Base-by-base conservation (phyloP, 129 eudicot genomes). In the Escallonia herrerae region DNA sequence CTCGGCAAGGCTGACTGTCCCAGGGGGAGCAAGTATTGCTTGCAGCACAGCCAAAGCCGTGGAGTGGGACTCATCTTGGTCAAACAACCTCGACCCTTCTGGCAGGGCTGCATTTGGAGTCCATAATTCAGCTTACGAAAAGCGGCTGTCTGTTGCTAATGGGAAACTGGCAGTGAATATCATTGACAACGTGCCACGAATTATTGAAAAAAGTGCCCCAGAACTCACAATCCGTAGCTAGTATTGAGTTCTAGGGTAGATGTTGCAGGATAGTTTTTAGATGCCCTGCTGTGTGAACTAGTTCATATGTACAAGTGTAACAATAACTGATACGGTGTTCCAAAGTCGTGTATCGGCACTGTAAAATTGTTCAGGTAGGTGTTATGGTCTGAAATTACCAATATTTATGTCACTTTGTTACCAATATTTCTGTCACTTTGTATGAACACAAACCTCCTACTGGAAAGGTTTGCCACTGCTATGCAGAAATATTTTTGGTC, bases 51-150 rank as follows among this genome's bases (percentile, higher is more conserved):
- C 88, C 9, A 88, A 84, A 72, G 96, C 98, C 3, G 81, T 93
- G 12, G 91, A 82, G 78, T 93, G 98, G 98, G 98, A 93, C 13
- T 81, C 82, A 1, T 78, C 96, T 0, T 93, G 99, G 99, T 82
- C 95, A 8, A 22, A 86, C 58, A 89, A 89, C 75, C 83, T 86
- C 0, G 99, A 94, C 74, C 99, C 99, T 0, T 94, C 99, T 7
- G 99, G 99, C 8, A 74, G 99, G 77, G 99, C 96, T 54, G 99
- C 99, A 57, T 76, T 78, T 5, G 99, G 99, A 41, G 95, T 94
- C 40, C 99, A 94, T 62, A 84, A 89, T 15, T 83, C 91, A 3
- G 91, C 91, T 8, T 93, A 93, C 58, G 87, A 86, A 72, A 63
- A 80, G 55, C 70, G 70, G 11, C 40, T n/a, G 8, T 10, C 80